Base-by-base conservation (phyloP, 768 basidiomycete genomes). In the Gyrodon lividus region DNA sequence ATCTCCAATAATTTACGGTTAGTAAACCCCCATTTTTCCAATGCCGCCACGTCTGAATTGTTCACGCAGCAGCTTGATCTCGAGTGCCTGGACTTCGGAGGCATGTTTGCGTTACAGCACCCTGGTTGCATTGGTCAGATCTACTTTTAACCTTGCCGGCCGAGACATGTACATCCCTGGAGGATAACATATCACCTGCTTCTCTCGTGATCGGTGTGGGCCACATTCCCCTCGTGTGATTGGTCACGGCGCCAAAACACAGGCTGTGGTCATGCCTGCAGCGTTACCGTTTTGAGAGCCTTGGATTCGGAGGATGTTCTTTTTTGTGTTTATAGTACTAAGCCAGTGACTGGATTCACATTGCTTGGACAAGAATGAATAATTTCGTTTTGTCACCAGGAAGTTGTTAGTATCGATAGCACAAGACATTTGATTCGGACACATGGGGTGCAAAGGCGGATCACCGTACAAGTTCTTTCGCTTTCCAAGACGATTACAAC, bases 401-500 rank as follows among this genome's bases (percentile, higher is more conserved):
- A 34, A 34, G 16, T 13, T 12, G 33, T 34, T n/a, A n/a, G n/a
- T n/a, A n/a, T n/a, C n/a, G n/a, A 12, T 31, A 31, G 13, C 13
- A 31, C 31, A 31, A 31, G 31, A 10, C 12, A 31, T 31, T 4
- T 31, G 4, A 4, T 12, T 37, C n/a, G n/a, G n/a, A n/a, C n/a
- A n/a, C n/a, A n/a, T n/a, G n/a, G n/a, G n/a, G n/a, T n/a, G n/a
- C n/a, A n/a, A n/a, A n/a, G n/a, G n/a, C n/a, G n/a, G n/a, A n/a
- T n/a, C n/a, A n/a, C n/a, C n/a, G n/a, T n/a, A n/a, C n/a, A n/a
- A n/a, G n/a, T 26, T 6, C 19, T 34, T 16, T 40, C 24, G 20
- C 6, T 28, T 30, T 19, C n/a, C 24, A 30, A 47, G 33, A 43
- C 31, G 2, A 43, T 30, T 71, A 90, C 60, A 91, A 70, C 3